These are phyloP conservation scores for Aspergillus brasiliensis DNA, from an alignment of 2,329 filamentous ascomycete genomes.

Conservation along the genomic window DNA sequence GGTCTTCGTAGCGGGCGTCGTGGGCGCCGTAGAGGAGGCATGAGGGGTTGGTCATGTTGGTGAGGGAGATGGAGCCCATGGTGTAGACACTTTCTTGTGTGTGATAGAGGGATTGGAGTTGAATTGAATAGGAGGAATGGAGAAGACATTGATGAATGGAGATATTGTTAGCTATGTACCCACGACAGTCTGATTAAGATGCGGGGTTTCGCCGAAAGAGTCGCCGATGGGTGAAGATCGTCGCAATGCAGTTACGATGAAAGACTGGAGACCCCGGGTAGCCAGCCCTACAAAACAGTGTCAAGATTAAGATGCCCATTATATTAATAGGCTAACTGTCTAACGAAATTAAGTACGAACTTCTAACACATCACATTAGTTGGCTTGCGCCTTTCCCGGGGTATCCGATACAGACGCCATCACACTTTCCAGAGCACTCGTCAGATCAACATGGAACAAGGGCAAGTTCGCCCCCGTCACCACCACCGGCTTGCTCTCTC, in stretches of 20 bases:
- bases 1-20: conserved; percentile 42
- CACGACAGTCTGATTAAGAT: too few species aligned
- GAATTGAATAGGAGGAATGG: too few species aligned
- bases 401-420: conserved; percentile 51
- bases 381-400: neutral
- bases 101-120: too few species aligned
- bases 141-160: too few species aligned
- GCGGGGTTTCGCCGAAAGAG: neutral
- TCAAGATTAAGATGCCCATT: too few species aligned
- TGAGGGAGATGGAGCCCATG: conserved; percentile 54
- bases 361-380: neutral
- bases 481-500: conserved; percentile 53
- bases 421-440: conserved; percentile 81
- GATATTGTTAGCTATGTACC: too few species aligned
- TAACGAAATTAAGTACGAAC: neutral
- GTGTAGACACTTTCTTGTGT: neutral
- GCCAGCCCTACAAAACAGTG: too few species aligned
- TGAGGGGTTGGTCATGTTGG: conserved; percentile 38
- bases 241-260: neutral
- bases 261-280: too few species aligned
- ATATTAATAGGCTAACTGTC: too few species aligned
- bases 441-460: conserved; percentile 89
- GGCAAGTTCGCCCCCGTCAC: conserved; percentile 83
- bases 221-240: neutral
- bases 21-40: conserved; percentile 45